Conservation (phyloP, 495 filamentous ascomycete genomes). For the Penicillium paxilli region DNA sequence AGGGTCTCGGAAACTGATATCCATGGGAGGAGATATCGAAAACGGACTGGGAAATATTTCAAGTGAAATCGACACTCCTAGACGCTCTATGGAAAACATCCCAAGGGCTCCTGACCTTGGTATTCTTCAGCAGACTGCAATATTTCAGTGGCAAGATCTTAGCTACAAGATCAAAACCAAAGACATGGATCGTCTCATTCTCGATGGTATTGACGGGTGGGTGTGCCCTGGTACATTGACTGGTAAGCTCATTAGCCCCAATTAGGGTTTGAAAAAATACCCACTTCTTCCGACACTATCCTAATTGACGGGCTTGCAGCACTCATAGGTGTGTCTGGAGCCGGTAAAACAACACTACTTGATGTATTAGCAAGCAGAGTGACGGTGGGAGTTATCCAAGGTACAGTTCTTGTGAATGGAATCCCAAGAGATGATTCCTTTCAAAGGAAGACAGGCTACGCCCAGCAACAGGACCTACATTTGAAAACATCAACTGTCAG, state of each 20-base stretch:
- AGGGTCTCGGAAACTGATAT: constrained; percentile 19
- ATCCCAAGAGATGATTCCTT: constrained; percentile 74
- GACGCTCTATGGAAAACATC: background rate
- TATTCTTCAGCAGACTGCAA: background rate
- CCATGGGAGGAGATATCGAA: constrained; percentile 17
- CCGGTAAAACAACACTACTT: constrained; percentile 60
- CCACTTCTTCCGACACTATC: no score
- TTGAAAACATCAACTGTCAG: constrained; percentile 80
- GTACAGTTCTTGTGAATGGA: constrained; percentile 84
- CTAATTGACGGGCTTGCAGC: no score
- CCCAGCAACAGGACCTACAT: constrained; percentile 92
- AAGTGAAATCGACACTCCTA: background rate
- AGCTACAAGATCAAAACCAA: constrained; percentile 91
- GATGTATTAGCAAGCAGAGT: constrained; percentile 68
- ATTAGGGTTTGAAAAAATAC: no score
- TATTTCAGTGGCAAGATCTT: constrained; percentile 66
- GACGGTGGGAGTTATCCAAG: constrained; percentile 81
- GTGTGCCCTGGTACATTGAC: constrained; percentile 72
- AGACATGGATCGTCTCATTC: constrained; percentile 64
- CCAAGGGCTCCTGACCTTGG: background rate
- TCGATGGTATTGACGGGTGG: constrained; percentile 85
- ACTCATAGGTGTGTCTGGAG: constrained; percentile 56
- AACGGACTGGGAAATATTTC: constrained; percentile 2
- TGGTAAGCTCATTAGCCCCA: constrained; percentile 44
- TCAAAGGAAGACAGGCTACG: constrained; percentile 89